These are phyloP conservation scores for Spergularia marina DNA, from an alignment of 148 eudicot species.

Conservation along the genomic window DNA sequence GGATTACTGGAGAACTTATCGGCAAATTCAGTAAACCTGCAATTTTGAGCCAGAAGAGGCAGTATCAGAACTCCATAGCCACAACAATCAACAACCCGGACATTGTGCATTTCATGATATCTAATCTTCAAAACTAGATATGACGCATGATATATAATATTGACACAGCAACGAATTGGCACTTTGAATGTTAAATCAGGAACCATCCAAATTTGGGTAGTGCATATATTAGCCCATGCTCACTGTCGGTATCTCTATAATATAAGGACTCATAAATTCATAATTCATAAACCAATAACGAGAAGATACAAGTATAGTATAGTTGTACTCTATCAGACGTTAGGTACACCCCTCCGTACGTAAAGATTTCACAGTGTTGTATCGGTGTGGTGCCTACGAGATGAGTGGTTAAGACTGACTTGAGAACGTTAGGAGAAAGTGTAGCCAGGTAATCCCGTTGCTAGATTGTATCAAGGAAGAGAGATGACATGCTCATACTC, in stretches of 20 bases:
- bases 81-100: slow-evolving; percentile 10
- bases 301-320: background rate
- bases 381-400: background rate
- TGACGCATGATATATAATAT: background rate
- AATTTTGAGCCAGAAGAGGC: slow-evolving; percentile 16
- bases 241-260: slow-evolving; percentile 8
- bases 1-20: background rate
- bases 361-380: background rate
- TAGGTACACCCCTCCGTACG: background rate
- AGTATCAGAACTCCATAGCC: slow-evolving; percentile 7
- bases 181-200: background rate
- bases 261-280: background rate
- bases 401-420: background rate
- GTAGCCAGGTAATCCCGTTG: background rate
- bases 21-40: slow-evolving; percentile 9
- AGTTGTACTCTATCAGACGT: background rate
- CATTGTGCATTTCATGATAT: background rate
- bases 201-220: slow-evolving; percentile 11
- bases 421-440: background rate
- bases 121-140: too few relatives aligned
- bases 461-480: background rate
- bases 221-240: background rate
- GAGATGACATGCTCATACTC: background rate
- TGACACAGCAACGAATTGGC: background rate
- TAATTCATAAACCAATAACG: background rate